A percentile compares a stretch with the other conserved stretches of the same genome.
Conservation (phyloP, 192 early-diverging fungal genomes). For the Paraglomus occultum region DNA sequence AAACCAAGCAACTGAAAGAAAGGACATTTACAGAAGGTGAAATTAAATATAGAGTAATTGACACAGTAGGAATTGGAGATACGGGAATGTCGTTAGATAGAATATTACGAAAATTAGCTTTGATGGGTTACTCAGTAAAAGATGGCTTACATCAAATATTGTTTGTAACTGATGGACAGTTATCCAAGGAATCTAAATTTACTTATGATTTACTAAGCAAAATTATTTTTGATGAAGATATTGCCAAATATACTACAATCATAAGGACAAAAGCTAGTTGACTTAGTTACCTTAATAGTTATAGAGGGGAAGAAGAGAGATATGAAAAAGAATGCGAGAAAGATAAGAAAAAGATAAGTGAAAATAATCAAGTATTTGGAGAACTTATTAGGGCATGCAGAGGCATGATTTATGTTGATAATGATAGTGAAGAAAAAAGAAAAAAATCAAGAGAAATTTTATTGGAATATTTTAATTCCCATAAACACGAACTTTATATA, state of each 20-base stretch:
- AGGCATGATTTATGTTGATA: constrained; percentile 4
- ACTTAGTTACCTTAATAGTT: too few relatives aligned
- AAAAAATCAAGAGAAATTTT: too few relatives aligned
- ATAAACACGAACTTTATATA: too few relatives aligned
- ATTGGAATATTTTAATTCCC: too few relatives aligned
- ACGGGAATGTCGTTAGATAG: background rate
- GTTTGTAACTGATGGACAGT: background rate
- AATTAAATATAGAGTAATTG: constrained; percentile 10
- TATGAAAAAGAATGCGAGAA: too few relatives aligned
- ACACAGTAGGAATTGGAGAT: constrained; percentile 19
- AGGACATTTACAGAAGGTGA: background rate
- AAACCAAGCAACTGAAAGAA: background rate
- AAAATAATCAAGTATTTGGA: background rate
- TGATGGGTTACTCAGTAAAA: background rate
- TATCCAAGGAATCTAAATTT: background rate
- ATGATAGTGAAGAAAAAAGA: background rate
- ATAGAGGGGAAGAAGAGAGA: background rate
- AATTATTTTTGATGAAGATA: background rate
- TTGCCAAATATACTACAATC: background rate
- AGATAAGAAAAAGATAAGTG: too few relatives aligned
- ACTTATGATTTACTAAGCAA: constrained; percentile 1
- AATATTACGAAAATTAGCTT: background rate
- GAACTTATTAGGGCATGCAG: background rate
- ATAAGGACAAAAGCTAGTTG: background rate
- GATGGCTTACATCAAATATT: constrained; percentile 1